Base-by-base conservation (phyloP, 2,329 filamentous ascomycete species). In the Colletotrichum kahawae region DNA sequence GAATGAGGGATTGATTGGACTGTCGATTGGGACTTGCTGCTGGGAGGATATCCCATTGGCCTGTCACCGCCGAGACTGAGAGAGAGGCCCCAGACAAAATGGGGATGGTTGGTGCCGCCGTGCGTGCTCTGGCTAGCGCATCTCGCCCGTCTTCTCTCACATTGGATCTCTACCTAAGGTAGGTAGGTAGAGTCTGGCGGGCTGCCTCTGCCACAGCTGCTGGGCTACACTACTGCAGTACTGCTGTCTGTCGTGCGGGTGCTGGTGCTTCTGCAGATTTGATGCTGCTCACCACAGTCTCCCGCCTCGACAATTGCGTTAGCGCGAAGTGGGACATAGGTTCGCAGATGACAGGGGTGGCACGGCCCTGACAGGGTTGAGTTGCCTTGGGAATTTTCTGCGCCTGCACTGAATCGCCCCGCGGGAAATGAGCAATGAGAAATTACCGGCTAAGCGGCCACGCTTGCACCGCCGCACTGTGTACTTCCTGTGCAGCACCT, bases 381-480 rank as follows among this genome's bases (percentile, higher is more conserved):
- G 33, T 27, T 27, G 71, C 38, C 56, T 57, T 72, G 57, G 57
- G 71, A 74, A 72, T 67, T 75, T 75, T 75, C 69, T 75, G 69
- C 72, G 69, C 68, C 71, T 72, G 72, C 57, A 75, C 63, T 68
- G 69, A 75, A 72, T 75, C 69, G 72, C 38, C 63, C 72, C 56
- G 72, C 57, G 69, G 72, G 72, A 75, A 75, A 75, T 75, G 72
- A 75, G 72, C 59, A 48, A 29, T 67, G 56, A 71, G 69, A 75
- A 67, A 75, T 75, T 75, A 72, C 62, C 72, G 56, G 51, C 62
- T 67, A 67, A 67, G 72, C 72, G 69, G 69, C 51, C 33, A 48
- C 16, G 24, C n/a, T 27, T 38, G 14, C 56, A 27, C n/a, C 33
- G 21, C n/a, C 33, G 36, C 72, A 75, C 69, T 67, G 72, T 72